Base-by-base conservation (phyloP, 2,329 filamentous ascomycete species). In the Aspergillus fructus region DNA sequence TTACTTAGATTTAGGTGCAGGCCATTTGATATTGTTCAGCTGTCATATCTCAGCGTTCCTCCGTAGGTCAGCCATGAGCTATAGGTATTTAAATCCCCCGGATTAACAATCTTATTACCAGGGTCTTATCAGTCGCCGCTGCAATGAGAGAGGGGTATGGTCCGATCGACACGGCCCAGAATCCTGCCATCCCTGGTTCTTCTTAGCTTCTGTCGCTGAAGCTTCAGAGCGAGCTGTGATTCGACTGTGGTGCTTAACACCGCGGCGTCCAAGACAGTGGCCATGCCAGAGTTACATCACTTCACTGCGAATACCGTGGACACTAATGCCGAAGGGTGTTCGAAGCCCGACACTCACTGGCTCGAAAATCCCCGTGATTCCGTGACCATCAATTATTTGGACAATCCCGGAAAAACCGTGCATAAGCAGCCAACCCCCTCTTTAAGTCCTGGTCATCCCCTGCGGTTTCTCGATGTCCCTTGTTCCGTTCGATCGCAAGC, bases 311-410 rank as follows among this genome's bases (percentile, higher is more conserved):
- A 30, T 30, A 30, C 27, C 27, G 9, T 30, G 27, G 9, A 11
- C 27, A 11, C 8, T 30, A 30, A 27, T 30, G 27, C 27, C 27
- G 27, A 30, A 30, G 27, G 27, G 27, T 4, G 27, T 30, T 9
- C 15, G 50, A 46, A n/a, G n/a, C 23, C 40, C 33, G 40, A 19
- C 5, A 11, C 50, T 53, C 5, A 11, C 50, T 53, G 51, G 50
- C 15, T 17, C 2, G 21, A 41, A 53, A 55, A 45, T 21, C 47
- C 40, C 53, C 47, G 53, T 9, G 27, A 56, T 41, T 41, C 53
- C 47, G 53, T 9, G 39, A 56, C 46, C 47, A 50, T 40, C 53
- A 19, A 56, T 23, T 45, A 46, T 56, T 40, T 30, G 46, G 40
- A 43, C 34, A 49, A 50, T 17, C 53, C 39, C 27, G 40, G 53